phyloP scores from a whole-genome alignment of 2,329 filamentous ascomycete genomes.

The Aureobasidium sp. region DNA sequence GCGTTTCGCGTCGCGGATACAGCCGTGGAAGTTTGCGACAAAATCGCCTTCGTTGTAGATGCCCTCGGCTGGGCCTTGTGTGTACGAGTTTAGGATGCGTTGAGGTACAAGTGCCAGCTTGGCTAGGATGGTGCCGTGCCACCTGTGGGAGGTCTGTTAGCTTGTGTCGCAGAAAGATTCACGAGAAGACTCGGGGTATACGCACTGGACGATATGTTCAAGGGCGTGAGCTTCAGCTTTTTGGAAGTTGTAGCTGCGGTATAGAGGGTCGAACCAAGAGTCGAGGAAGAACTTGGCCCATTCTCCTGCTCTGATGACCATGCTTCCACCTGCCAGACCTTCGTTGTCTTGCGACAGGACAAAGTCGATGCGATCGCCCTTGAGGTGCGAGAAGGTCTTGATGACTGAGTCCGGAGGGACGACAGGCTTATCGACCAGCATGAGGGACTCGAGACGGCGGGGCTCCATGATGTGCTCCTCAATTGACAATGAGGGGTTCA shows the following conservation, averaged over 20 bases:
- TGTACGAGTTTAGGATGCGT: slow-evolving; percentile 72
- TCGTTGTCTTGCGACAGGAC: slow-evolving; percentile 77
- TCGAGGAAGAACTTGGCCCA: slow-evolving; percentile 93
- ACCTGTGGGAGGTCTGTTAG: slow-evolving; percentile 67
- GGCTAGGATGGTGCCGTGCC: slow-evolving; percentile 92
- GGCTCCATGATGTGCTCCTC: slow-evolving; percentile 63
- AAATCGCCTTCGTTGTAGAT: slow-evolving; percentile 78
- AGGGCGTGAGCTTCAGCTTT: slow-evolving; percentile 88
- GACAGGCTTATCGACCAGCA: slow-evolving; percentile 78
- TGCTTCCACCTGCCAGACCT: slow-evolving; percentile 69
- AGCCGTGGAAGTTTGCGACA: slow-evolving; percentile 68
- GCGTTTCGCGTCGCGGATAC: slow-evolving; percentile 48
- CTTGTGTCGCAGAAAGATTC: neutral
- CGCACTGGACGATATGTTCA: slow-evolving; percentile 49
- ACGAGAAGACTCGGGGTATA: slow-evolving; percentile 10
- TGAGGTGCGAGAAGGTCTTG: slow-evolving; percentile 81
- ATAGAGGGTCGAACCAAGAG: slow-evolving; percentile 92
- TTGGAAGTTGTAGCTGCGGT: slow-evolving; percentile 90
- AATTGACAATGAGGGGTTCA: slow-evolving; percentile 66
- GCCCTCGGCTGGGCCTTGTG: slow-evolving; percentile 31
- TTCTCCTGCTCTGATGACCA: slow-evolving; percentile 72
- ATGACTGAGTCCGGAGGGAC: slow-evolving; percentile 96
- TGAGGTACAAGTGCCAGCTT: slow-evolving; percentile 88
- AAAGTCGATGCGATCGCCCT: slow-evolving; percentile 67
- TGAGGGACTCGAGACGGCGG: slow-evolving; percentile 60